Percentiles rank a stretch among this genome's conserved stretches.
phyloP scores from a whole-genome alignment of 495 filamentous ascomycete genomes.

The Opeltia flavorubescens region DNA sequence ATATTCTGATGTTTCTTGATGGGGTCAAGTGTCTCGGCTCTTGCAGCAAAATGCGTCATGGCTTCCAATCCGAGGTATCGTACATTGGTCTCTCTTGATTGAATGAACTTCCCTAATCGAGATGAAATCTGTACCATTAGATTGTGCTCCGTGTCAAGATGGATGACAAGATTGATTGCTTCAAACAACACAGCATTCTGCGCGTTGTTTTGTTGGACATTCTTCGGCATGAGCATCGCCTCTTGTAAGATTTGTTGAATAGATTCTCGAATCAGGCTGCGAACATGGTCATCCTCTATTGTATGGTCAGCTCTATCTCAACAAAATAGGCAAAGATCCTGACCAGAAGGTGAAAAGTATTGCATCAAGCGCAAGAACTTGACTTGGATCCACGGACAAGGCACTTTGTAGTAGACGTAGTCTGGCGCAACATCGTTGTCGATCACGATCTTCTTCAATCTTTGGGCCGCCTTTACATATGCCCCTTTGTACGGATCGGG shows the following conservation, averaged over 20 bases:
- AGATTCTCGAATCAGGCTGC: slow-evolving; percentile 83
- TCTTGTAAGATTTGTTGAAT: slow-evolving; percentile 78
- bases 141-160: slow-evolving; percentile 90
- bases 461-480: slow-evolving; percentile 82
- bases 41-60: slow-evolving; percentile 94
- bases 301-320: slow-evolving; percentile 2
- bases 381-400: slow-evolving; percentile 96
- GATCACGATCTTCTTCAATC: slow-evolving; percentile 76
- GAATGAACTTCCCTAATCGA: slow-evolving; percentile 87
- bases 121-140: slow-evolving; percentile 97
- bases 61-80: slow-evolving; percentile 93
- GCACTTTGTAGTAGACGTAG: slow-evolving; percentile 97
- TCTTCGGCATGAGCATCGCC: slow-evolving; percentile 89
- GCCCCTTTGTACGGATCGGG: slow-evolving; percentile 85
- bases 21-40: slow-evolving; percentile 87
- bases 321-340: slow-evolving; percentile 11
- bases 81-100: slow-evolving; percentile 94
- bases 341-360: slow-evolving; percentile 93
- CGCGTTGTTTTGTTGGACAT: slow-evolving; percentile 98
- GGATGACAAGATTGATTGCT: slow-evolving; percentile 96
- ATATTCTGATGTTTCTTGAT: slow-evolving; percentile 97
- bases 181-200: slow-evolving; percentile 98
- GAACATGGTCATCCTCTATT: slow-evolving; percentile 78
- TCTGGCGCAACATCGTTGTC: slow-evolving; percentile 77
- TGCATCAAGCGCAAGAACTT: slow-evolving; percentile 84